These are phyloP conservation scores for Albifimbria verrucaria DNA, from an alignment of 2,329 filamentous ascomycete species.

Conservation along the genomic window DNA sequence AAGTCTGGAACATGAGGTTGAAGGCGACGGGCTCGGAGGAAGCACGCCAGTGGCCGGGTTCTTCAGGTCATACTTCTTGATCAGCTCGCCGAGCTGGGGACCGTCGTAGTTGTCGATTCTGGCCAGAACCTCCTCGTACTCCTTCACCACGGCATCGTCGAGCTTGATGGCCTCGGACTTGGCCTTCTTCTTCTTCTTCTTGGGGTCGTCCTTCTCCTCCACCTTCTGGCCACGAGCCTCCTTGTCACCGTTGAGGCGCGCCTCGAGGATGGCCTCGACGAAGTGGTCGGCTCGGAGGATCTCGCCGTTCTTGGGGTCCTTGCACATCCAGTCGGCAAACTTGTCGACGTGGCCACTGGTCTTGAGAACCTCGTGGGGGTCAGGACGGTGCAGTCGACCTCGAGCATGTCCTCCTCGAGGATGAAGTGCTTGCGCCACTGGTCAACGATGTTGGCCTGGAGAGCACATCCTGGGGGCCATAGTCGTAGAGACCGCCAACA, in stretches of 20 bases:
- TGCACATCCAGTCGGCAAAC: conserved; percentile 99
- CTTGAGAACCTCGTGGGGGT: conserved; percentile 94
- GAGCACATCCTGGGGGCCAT: conserved; percentile 85
- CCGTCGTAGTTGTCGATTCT: conserved; percentile 95
- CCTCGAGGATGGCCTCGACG: conserved; percentile 89
- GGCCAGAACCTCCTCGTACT: conserved; percentile 89
- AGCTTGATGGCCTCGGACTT: conserved; percentile 77
- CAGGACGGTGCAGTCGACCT: conserved; percentile 90
- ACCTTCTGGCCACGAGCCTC: conserved; percentile 83
- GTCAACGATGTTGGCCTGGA: conserved; percentile 86
- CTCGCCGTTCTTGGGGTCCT: conserved; percentile 95
- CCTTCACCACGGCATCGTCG: conserved; percentile 78
- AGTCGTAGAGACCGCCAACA: conserved; percentile 87
- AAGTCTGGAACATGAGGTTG: conserved; percentile 98
- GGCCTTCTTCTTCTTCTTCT: conserved; percentile 90
- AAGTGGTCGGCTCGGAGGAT: conserved; percentile 95
- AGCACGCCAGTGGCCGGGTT: conserved; percentile 78
- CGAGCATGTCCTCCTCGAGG: conserved; percentile 89
- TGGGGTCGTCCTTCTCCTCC: conserved; percentile 68
- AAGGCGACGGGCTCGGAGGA: conserved; percentile 78
- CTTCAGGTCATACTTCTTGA: conserved; percentile 86
- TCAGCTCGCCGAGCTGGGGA: conserved; percentile 79
- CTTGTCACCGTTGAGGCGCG: conserved; percentile 84
- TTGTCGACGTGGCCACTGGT: conserved; percentile 96
- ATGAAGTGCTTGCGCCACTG: conserved; percentile 92